Evolutionary conservation across 768 basidiomycete genomes (phyloP).

Genomic region (Exsudoporus frostii): DNA sequence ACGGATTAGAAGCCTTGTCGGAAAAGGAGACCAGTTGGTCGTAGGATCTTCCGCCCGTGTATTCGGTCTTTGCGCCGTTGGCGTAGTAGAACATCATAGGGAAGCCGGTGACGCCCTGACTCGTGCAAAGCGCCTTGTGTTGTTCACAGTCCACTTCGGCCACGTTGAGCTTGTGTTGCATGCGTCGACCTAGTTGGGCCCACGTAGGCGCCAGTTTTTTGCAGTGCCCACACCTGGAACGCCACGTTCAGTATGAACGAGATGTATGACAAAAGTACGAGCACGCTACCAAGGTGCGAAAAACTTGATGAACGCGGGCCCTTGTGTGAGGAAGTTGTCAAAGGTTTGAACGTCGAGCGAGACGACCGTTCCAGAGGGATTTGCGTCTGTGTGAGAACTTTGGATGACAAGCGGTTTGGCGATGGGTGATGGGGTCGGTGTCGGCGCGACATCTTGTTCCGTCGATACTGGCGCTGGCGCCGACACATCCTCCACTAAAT

Average conservation of each 20-base stretch:
- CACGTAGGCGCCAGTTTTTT: slow-evolving; percentile 88
- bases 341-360: slow-evolving; percentile 35
- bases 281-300: slow-evolving; percentile 78
- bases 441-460: not conserved
- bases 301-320: slow-evolving; percentile 70
- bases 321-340: slow-evolving; percentile 37
- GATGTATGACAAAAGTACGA: not conserved
- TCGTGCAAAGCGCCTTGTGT: slow-evolving; percentile 60
- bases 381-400: slow-evolving; percentile 8
- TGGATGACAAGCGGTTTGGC: slow-evolving; percentile 16
- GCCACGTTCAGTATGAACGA: not conserved
- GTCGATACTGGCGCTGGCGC: not conserved
- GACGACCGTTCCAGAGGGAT: slow-evolving; percentile 27
- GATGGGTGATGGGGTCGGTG: slow-evolving; percentile 2
- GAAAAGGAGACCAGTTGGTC: slow-evolving; percentile 72
- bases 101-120: slow-evolving; percentile 71
- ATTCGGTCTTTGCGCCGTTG: slow-evolving; percentile 63
- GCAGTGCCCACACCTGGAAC: slow-evolving; percentile 84
- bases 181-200: slow-evolving; percentile 65
- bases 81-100: slow-evolving; percentile 77
- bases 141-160: slow-evolving; percentile 90
- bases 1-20: slow-evolving; percentile 72
- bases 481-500: not conserved
- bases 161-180: slow-evolving; percentile 71
- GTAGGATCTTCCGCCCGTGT: slow-evolving; percentile 67